Conservation (phyloP, 352 stramenopile genomes). For the Globisporangium yorkense region DNA sequence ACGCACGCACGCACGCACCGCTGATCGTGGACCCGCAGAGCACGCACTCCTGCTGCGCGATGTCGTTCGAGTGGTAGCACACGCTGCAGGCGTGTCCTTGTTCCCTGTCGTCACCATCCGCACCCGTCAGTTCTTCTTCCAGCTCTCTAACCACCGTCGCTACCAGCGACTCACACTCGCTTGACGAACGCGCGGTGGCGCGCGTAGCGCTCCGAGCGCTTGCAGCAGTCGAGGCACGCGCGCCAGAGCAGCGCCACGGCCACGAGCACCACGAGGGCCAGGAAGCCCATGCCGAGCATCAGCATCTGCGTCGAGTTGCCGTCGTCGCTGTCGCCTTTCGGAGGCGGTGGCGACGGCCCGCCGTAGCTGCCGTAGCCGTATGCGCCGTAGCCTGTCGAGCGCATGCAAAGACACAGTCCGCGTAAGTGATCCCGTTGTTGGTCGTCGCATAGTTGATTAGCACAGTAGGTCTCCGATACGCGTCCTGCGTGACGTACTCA, state of each 20-base stretch:
- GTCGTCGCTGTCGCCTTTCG: slow-evolving; percentile 8
- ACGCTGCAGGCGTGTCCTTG: slow-evolving; percentile 42
- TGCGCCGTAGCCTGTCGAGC: not conserved
- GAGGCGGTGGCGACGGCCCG: not conserved
- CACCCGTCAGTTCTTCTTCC: not conserved
- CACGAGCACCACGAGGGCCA: slow-evolving; percentile 26
- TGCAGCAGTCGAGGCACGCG: slow-evolving; percentile 45
- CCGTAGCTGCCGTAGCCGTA: slow-evolving; percentile 3
- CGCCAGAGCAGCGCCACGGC: slow-evolving; percentile 37
- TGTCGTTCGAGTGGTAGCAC: slow-evolving; percentile 56
- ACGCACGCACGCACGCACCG: slow-evolving; percentile 17
- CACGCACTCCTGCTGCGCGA: slow-evolving; percentile 35
- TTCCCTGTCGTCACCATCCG: slow-evolving; percentile 17
- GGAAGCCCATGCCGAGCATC: slow-evolving; percentile 30
- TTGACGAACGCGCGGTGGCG: slow-evolving; percentile 43
- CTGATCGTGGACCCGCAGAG: slow-evolving; percentile 38
- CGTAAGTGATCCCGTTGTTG: not conserved
- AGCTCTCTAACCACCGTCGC: not conserved
- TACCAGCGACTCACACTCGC: slow-evolving; percentile 24
- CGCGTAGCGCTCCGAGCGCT: slow-evolving; percentile 21
- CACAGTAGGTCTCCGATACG: no score
- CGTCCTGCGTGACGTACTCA: not conserved
- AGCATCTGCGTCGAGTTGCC: slow-evolving; percentile 17
- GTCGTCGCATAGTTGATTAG: no score
- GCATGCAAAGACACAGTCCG: no score